phyloP scores from a whole-genome alignment of 306 rosid species.

The Cicer cuneatum region DNA sequence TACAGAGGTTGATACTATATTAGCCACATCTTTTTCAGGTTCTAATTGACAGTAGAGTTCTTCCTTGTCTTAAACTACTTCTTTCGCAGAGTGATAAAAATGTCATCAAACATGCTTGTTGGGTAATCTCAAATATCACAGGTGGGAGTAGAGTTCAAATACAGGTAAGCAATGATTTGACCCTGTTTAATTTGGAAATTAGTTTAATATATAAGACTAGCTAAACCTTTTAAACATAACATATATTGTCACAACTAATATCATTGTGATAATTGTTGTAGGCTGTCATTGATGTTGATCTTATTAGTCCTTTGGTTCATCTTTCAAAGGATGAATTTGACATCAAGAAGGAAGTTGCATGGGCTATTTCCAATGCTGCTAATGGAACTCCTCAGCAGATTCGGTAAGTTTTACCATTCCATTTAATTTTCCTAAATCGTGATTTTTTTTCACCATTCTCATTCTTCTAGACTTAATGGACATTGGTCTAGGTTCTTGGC shows the following conservation, averaged over 20 bases:
- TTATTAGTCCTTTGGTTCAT: slow-evolving; percentile 63
- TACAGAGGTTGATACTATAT: neutral
- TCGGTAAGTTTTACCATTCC: slow-evolving; percentile 8
- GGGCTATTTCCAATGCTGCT: slow-evolving; percentile 86
- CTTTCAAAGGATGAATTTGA: slow-evolving; percentile 87
- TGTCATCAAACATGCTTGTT: slow-evolving; percentile 91
- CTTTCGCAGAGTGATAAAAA: slow-evolving; percentile 76
- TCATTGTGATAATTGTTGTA: slow-evolving; percentile 15
- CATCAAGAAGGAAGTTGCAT: slow-evolving; percentile 87
- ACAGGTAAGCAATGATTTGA: slow-evolving; percentile 57
- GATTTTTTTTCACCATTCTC: neutral
- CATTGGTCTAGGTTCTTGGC: slow-evolving; percentile 54
- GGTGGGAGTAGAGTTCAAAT: slow-evolving; percentile 77
- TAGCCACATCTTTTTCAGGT: slow-evolving; percentile 48
- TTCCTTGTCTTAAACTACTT: slow-evolving; percentile 69
- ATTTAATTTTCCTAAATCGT: neutral
- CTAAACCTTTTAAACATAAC: neutral
- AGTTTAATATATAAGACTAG: neutral
- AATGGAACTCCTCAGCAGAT: slow-evolving; percentile 51
- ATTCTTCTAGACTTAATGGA: neutral
- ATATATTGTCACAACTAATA: neutral
- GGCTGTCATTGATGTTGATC: slow-evolving; percentile 73
- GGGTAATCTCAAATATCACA: slow-evolving; percentile 87
- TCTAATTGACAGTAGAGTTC: slow-evolving; percentile 74
- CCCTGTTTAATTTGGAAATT: neutral